Base-by-base conservation (phyloP, 345 rosid species). In the Citrus sp. region DNA sequence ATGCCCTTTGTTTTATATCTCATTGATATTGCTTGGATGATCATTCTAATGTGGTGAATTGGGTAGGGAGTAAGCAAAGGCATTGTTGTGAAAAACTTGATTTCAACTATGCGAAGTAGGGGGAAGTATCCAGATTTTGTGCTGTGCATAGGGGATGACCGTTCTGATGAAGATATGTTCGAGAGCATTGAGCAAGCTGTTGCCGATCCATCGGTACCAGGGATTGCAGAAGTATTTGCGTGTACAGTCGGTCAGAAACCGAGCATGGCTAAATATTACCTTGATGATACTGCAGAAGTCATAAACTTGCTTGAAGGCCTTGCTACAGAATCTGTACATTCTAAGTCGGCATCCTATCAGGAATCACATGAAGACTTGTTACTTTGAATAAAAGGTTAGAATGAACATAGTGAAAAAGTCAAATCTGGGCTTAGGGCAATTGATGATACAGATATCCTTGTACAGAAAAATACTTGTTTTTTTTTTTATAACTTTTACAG, bases 171-270 rank as follows among this genome's bases (percentile, higher is more conserved):
- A 78, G 98, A 93, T 74, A 93, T 93, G 98, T 93, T 93, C 2
- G 97, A 90, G 85, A 84, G 88, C 77, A 88, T 93, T 7, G 83
- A 79, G 24, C 81, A 77, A 37, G 77, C 78, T 27, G 76, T 73
- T 12, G 80, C 85, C 14, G 73, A 85, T 76, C 91, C 88, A 35
- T 80, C 87, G 14, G 70, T 80, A n/a, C 87, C 92, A 34, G 75
- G 84, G 25, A 77, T 84, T 18, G 75, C 84, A 2, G 89, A 93
- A 79, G 90, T 89, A 35, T 93, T 88, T 79, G 93, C 97, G 5
- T 92, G 93, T 80, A 92, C 95, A 0, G 93, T 93, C 4, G 98
- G 97, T 67, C 98, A 90, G 87, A 93, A 92, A 77, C 98, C 97
- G 18, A 93, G 95, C 83, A 89, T 87, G 98, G 97, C 98, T 40